Evolutionary conservation across 1,284 basidiomycete species (phyloP).

Genomic region (Pisolithus thermaeus): DNA sequence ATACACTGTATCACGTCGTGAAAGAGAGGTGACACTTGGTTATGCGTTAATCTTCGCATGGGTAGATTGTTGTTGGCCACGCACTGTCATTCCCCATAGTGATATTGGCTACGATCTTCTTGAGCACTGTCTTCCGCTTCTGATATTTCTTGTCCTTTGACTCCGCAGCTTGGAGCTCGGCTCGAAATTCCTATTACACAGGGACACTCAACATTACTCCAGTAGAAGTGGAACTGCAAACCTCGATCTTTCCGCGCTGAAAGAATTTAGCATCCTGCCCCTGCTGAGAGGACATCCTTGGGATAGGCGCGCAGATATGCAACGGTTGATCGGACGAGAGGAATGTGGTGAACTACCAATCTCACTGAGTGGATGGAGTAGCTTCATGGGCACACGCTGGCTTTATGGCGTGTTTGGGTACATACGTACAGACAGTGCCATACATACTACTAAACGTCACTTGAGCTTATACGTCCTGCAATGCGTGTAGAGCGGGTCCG

Average conservation of each 20-base stretch:
- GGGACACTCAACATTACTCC: conserved; percentile 5
- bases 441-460: neutral
- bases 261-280: conserved; percentile 89
- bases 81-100: conserved; percentile 94
- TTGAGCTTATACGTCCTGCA: neutral
- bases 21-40: conserved; percentile 87
- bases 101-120: conserved; percentile 94
- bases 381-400: too few species aligned
- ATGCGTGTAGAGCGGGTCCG: conserved; percentile 11
- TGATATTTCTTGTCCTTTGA: conserved; percentile 91
- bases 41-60: conserved; percentile 14
- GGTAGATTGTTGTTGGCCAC: conserved; percentile 30
- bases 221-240: conserved; percentile 28
- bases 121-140: conserved; percentile 86
- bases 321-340: neutral
- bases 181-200: conserved; percentile 65
- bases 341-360: neutral
- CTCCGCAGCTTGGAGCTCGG: conserved; percentile 85
- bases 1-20: conserved; percentile 86
- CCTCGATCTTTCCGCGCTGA: conserved; percentile 88
- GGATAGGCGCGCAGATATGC: neutral
- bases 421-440: neutral
- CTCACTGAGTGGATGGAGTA: too few species aligned
- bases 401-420: too few species aligned
- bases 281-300: conserved; percentile 49